Evolutionary conservation across 2,329 filamentous ascomycete genomes (phyloP), one percentile per base, ranked within the genome.

Genomic region (Diatrype stigma): DNA sequence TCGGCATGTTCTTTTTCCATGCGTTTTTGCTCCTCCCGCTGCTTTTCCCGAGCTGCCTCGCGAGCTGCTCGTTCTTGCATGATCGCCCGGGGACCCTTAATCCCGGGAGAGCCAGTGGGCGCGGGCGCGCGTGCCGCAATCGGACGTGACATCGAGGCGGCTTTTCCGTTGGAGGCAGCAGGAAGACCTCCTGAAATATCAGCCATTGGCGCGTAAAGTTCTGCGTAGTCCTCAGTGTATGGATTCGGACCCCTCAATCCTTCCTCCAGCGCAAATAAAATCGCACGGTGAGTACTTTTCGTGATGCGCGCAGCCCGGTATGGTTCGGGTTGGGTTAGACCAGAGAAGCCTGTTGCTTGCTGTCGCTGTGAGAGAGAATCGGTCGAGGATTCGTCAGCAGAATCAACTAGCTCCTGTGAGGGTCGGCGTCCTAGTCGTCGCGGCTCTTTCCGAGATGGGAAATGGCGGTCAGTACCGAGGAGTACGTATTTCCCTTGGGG

Each of bases 201-300:
- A 61, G 92, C 88, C 92, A 99, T 97, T 63, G 84, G 82, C 60
- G 92, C 89, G 80, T 89, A 87, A 75, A 96, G 89, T 77, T 99
- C 94, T 54, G 86, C 80, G 60, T 86, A 74, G 70, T 96, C 91
- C 22, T 88, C 80, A 8, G 91, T 95, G 71, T 97, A 95, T 46
- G 84, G 76, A 59, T 90, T 81, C 2, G 93, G 91, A 45, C 86
- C 82, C 60, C 92, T 87, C 59, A 97, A 80, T 35, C 90, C 90
- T 74, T 95, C 90, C 75, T 97, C 92, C 51, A 97, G 82, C 35
- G 91, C 85, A 76, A 89, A 97, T 62, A 96, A 86, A 67, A 99
- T 92, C 35, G 94, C 93, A 69, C 88, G 89, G 57, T 90, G 89
- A 45, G 90, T 96, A 58, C 89, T 85, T 61, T 84, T 86, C 45